Evolutionary conservation across 768 basidiomycete genomes (phyloP).

Genomic region (Phanerodontia chrysosporium): DNA sequence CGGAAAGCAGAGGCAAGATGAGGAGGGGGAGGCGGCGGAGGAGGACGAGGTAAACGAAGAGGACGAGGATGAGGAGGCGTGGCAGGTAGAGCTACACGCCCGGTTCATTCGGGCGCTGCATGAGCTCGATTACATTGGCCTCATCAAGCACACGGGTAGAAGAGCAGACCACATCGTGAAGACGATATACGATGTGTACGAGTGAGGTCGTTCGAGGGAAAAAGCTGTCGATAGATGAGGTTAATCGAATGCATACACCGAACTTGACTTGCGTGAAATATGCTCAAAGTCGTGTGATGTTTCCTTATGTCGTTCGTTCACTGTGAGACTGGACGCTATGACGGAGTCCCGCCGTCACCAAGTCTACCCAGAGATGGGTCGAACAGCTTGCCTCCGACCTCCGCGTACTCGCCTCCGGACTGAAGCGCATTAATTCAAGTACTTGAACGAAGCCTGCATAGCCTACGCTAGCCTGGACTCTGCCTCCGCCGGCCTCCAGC

Average conservation of each 20-base stretch:
- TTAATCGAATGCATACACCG: not conserved
- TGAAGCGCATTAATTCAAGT: not conserved
- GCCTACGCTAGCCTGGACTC: not conserved
- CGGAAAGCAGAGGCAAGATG: conserved; percentile 12
- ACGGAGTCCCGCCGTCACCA: not conserved
- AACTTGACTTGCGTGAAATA: not conserved
- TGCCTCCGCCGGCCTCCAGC: not conserved
- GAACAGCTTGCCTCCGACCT: not conserved
- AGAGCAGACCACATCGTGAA: conserved; percentile 74
- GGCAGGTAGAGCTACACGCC: conserved; percentile 66
- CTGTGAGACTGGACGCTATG: not conserved
- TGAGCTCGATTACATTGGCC: conserved; percentile 76
- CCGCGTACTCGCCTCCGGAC: not conserved
- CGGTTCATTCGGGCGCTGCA: conserved; percentile 78
- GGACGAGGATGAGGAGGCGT: conserved; percentile 39
- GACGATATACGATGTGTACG: conserved; percentile 52
- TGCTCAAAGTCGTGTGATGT: not conserved
- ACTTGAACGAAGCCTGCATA: not conserved
- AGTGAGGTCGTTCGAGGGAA: not conserved
- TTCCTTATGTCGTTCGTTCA: not conserved
- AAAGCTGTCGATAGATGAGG: too few relatives aligned
- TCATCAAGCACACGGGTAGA: conserved; percentile 74
- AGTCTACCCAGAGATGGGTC: not conserved
- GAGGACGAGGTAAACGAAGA: conserved; percentile 18
- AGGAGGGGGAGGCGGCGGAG: conserved; percentile 28